Base-by-base conservation (phyloP, 164 flowering plant genomes). In the Akebia trifoliata region DNA sequence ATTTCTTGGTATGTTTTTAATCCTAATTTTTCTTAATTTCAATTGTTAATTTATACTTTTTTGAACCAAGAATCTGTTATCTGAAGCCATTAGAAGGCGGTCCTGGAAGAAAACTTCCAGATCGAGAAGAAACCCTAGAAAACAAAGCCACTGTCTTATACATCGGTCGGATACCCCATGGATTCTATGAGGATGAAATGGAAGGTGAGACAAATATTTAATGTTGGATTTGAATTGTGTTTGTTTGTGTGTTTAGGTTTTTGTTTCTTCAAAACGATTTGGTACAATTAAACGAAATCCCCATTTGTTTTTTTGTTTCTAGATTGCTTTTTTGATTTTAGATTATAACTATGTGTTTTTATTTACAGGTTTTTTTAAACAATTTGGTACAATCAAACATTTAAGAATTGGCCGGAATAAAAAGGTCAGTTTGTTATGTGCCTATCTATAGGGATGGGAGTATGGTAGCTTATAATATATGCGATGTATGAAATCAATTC, bases 111-210 rank as follows among this genome's bases (percentile, higher is more conserved):
- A 78, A 80, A 45, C 64, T 85, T 48, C 78, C 85, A 0, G 66
- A 14, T 9, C 52, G 48, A 20, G 54, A 45, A 53, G 61, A 31
- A 46, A 62, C 75, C 1, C 18, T 17, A 10, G 80, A 78, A 15
- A 69, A 64, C 29, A 76, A 60, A 14, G 78, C 88, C n/a, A 79
- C 86, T 0, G 92, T 91, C 4, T 26, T 91, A 17, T 91, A 91
- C 64, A 71, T 91, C 59, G 98, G 98, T 15, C 74, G 92, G 40
- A 86, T 88, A 34, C 98, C 98, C 1, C 96, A 88, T 69, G 96
- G 98, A 1, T 88, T 91, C 62, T 86, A 84, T 62, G 98, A 91
- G 78, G 70, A 75, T 50, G 87, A 86, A 61, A 91, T 91, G 90
- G 72, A 79, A 76, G 96, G 98, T 90, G 14, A 18, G 22, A 2